Evolutionary conservation across 2,329 filamentous ascomycete genomes (phyloP).

Genomic region (Colletotrichum higginsianum): DNA sequence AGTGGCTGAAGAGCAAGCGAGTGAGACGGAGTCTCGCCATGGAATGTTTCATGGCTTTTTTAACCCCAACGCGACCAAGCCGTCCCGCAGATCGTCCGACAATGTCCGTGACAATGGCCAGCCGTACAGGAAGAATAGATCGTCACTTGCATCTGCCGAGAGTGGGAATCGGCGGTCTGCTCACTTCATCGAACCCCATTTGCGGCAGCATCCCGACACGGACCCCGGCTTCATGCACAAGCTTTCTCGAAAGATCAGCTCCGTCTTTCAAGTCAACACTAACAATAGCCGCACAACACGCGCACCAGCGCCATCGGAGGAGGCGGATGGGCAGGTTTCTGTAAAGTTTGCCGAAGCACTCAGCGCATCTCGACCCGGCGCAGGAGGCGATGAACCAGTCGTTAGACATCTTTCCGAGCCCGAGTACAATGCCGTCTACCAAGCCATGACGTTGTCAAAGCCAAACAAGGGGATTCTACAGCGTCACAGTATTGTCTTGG

Average conservation of each 20-base stretch:
- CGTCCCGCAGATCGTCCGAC: conserved; percentile 17
- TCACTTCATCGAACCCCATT: neutral
- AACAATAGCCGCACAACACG: neutral
- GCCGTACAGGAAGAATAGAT: neutral
- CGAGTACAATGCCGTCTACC: conserved; percentile 10
- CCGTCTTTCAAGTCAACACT: conserved; percentile 23
- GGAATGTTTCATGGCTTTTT: conserved; percentile 45
- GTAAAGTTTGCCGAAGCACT: neutral
- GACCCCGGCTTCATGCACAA: conserved; percentile 22
- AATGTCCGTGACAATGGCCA: neutral
- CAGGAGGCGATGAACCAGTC: too few species aligned
- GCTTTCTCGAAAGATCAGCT: conserved; percentile 35
- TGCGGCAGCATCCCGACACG: neutral
- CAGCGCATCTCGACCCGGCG: neutral
- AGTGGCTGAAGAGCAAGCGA: conserved; percentile 38
- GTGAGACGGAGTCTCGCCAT: conserved; percentile 39
- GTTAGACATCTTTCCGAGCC: conserved; percentile 17
- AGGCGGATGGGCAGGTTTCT: conserved; percentile 4
- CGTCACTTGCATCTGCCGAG: neutral
- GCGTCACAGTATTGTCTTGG: neutral
- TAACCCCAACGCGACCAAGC: neutral
- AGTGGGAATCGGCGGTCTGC: conserved; percentile 8
- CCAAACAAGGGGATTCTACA: neutral
- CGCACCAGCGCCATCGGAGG: conserved; percentile 17
- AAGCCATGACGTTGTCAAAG: conserved; percentile 14